phyloP scores from a whole-genome alignment of 2,329 filamentous ascomycete genomes.

The Aspergillus pseudoterreus region DNA sequence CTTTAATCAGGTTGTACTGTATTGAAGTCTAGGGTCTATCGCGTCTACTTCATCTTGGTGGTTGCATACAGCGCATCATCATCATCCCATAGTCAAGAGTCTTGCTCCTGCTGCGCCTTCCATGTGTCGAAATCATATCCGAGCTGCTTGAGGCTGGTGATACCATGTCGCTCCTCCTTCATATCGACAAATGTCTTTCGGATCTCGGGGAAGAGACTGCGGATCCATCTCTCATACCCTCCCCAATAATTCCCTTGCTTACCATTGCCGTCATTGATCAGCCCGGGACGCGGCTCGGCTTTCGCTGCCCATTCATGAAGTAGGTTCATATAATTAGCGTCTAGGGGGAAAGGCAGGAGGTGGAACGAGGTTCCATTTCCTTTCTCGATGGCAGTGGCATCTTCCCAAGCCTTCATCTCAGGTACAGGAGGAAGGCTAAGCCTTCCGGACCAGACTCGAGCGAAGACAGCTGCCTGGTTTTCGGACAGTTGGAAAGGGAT shows the following conservation, averaged over 20 bases:
- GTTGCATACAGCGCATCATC: not conserved
- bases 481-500: conserved; percentile 84
- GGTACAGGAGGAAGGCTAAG: conserved; percentile 59
- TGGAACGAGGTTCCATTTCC: conserved; percentile 53
- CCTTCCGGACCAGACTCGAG: conserved; percentile 71
- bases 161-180: conserved; percentile 55
- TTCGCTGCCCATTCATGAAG: conserved; percentile 41
- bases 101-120: conserved; percentile 20
- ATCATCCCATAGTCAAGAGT: not conserved
- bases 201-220: conserved; percentile 64
- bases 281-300: conserved; percentile 32
- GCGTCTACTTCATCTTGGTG: not conserved
- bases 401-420: conserved; percentile 70
- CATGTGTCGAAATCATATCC: conserved; percentile 59
- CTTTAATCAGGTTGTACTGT: not conserved
- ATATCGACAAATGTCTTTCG: conserved; percentile 66
- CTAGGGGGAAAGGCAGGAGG: conserved; percentile 47
- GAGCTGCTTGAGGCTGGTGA: conserved; percentile 66
- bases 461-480: conserved; percentile 71
- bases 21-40: not conserved
- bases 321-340: conserved; percentile 45
- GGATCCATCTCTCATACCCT: conserved; percentile 67
- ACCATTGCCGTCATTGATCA: conserved; percentile 48
- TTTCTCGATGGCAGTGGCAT: conserved; percentile 34
- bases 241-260: conserved; percentile 72